phyloP scores from a whole-genome alignment of 2,329 filamentous ascomycete genomes.

The Cadophora gregata region DNA sequence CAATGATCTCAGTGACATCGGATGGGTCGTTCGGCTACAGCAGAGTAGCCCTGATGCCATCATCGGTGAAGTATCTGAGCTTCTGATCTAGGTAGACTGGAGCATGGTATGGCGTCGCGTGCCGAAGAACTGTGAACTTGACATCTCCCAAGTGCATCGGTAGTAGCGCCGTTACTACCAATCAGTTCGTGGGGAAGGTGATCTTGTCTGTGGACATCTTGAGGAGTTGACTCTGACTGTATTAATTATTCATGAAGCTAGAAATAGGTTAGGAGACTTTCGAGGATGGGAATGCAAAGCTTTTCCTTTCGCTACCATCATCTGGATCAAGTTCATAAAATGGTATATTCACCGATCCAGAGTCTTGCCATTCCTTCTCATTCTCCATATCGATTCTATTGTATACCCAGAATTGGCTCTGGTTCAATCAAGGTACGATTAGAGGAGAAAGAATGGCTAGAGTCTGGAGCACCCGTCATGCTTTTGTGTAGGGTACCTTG shows the following conservation, averaged over 20 bases:
- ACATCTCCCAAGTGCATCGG: constrained; percentile 40
- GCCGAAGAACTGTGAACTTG: constrained; percentile 55
- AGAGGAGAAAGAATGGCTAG: constrained; percentile 8
- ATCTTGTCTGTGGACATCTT: constrained; percentile 83
- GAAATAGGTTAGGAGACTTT: constrained; percentile 54
- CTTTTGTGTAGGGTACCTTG: constrained; percentile 39
- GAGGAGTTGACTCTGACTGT: constrained; percentile 8
- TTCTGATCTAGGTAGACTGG: constrained; percentile 78
- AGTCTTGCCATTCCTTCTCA: constrained; percentile 13
- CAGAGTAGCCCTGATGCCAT: constrained; percentile 78
- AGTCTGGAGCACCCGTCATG: constrained; percentile 38
- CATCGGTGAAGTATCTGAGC: constrained; percentile 76
- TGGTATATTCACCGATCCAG: constrained; percentile 77
- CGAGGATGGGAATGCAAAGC: constrained; percentile 57
- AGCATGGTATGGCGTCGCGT: constrained; percentile 81
- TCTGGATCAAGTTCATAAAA: constrained; percentile 79
- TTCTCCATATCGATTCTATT: not conserved
- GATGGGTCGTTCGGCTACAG: constrained; percentile 81
- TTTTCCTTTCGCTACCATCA: constrained; percentile 90
- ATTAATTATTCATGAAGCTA: constrained; percentile 25
- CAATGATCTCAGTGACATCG: constrained; percentile 83
- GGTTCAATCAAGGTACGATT: constrained; percentile 5
- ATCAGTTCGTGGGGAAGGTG: constrained; percentile 86
- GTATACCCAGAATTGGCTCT: not conserved
- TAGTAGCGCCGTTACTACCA: not conserved